These are phyloP conservation scores for Aspergillus unguis DNA, from an alignment of 2,329 filamentous ascomycete species.

Conservation along the genomic window DNA sequence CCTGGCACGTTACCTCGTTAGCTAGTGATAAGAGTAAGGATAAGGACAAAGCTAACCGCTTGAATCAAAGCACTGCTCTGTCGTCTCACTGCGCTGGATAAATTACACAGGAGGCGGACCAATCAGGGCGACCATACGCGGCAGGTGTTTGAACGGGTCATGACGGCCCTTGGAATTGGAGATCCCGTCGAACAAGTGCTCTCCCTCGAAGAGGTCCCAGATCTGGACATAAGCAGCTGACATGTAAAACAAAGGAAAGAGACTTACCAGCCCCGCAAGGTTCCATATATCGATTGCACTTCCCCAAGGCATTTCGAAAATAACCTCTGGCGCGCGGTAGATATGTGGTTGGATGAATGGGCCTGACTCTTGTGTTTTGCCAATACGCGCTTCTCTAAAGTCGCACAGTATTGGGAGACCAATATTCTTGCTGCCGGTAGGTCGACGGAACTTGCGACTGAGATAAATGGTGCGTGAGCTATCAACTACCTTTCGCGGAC, in stretches of 20 bases:
- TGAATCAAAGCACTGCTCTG: constrained; percentile 26
- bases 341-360: constrained; percentile 43
- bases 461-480: constrained; percentile 32
- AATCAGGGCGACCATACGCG: constrained; percentile 26
- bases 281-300: constrained; percentile 52
- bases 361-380: constrained; percentile 33
- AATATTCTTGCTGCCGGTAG: constrained; percentile 29
- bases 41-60: constrained; percentile 18
- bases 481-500: constrained; percentile 27
- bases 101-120: constrained; percentile 27
- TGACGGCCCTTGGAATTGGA: constrained; percentile 21
- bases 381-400: constrained; percentile 9
- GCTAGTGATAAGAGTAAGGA: constrained; percentile 8
- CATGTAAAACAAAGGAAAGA: constrained; percentile 9
- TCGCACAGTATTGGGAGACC: not conserved
- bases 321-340: constrained; percentile 39
- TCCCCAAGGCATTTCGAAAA: constrained; percentile 45
- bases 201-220: constrained; percentile 44
- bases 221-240: constrained; percentile 31
- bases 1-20: constrained; percentile 6
- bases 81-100: constrained; percentile 26
- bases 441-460: constrained; percentile 25
- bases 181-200: constrained; percentile 41
- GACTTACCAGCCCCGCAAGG: constrained; percentile 46
- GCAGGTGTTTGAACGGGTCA: constrained; percentile 27